Conservation (phyloP, 805 yeast species). For the Tetrapisispora fleetii region DNA sequence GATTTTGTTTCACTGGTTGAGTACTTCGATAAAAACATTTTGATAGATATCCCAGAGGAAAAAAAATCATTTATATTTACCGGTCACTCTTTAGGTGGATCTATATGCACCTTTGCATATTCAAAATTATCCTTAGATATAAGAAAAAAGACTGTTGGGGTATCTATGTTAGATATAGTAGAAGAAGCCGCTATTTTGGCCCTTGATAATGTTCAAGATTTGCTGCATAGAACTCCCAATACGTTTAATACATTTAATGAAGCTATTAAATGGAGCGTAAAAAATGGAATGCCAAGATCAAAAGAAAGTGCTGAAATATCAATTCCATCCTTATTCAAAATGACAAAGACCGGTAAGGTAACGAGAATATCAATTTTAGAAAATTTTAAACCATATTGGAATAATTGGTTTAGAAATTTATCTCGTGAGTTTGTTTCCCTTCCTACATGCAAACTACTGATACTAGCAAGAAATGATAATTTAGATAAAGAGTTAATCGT, state of each 20-base stretch:
- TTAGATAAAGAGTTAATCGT: slow-evolving; percentile 77
- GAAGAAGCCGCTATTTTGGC: slow-evolving; percentile 84
- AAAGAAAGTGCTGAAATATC: slow-evolving; percentile 57
- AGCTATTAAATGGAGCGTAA: slow-evolving; percentile 81
- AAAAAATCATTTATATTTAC: slow-evolving; percentile 42
- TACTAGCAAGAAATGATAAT: slow-evolving; percentile 83
- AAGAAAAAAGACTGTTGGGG: slow-evolving; percentile 42
- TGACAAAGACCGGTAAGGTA: slow-evolving; percentile 17
- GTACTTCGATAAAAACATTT: slow-evolving; percentile 25
- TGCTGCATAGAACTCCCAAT: slow-evolving; percentile 55
- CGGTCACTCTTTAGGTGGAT: slow-evolving; percentile 93
- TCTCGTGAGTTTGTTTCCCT: slow-evolving; percentile 43
- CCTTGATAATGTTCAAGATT: slow-evolving; percentile 54
- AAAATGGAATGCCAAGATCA: slow-evolving; percentile 43
- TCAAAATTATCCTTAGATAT: slow-evolving; percentile 13
- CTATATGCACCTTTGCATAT: slow-evolving; percentile 55
- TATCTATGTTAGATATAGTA: slow-evolving; percentile 80
- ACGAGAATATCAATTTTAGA: slow-evolving; percentile 59
- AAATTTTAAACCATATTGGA: slow-evolving; percentile 63
- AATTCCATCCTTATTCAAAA: slow-evolving; percentile 57
- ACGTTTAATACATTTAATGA: slow-evolving; percentile 40
- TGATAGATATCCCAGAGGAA: slow-evolving; percentile 5
- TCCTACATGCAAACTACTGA: slow-evolving; percentile 55
- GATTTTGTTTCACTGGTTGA: slow-evolving; percentile 49
- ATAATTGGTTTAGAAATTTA: slow-evolving; percentile 66